Conservation (phyloP, 805 yeast genomes). For the Yamadazyma philogaea region DNA sequence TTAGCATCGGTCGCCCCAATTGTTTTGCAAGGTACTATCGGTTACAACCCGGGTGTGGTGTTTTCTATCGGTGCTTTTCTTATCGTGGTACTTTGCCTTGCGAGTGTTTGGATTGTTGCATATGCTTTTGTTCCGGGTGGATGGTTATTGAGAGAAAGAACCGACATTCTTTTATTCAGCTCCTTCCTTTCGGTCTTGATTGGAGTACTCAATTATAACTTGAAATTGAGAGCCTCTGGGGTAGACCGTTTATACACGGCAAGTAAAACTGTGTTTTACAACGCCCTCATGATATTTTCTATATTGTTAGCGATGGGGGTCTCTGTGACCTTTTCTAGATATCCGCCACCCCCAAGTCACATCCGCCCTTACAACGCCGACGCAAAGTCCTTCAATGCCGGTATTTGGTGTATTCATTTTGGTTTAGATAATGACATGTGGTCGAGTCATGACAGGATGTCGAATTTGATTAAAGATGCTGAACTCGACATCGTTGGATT, state of each 20-base stretch:
- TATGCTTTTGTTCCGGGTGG: conserved; percentile 99
- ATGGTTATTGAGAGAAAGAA: conserved; percentile 79
- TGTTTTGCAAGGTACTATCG: conserved; percentile 55
- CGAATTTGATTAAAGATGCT: conserved; percentile 74
- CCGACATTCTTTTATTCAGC: conserved; percentile 64
- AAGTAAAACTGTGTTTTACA: conserved; percentile 18
- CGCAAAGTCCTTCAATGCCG: conserved; percentile 81
- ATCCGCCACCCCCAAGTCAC: conserved; percentile 41
- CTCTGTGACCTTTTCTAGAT: conserved; percentile 54
- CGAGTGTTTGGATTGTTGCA: conserved; percentile 96
- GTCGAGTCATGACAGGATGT: conserved; percentile 92
- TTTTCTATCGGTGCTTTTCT: conserved; percentile 50
- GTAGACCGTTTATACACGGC: conserved; percentile 20
- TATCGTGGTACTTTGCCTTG: conserved; percentile 58
- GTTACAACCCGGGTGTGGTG: conserved; percentile 53
- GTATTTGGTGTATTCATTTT: conserved; percentile 98
- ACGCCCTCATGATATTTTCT: conserved; percentile 33
- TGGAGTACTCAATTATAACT: conserved; percentile 47
- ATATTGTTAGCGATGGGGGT: conserved; percentile 51
- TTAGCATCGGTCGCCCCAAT: conserved; percentile 58
- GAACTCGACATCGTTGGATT: conserved; percentile 90
- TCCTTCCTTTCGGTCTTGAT: conserved; percentile 52
- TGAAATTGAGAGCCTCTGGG: conserved; percentile 21
- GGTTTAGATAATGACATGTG: conserved; percentile 98
- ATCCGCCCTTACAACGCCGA: conserved; percentile 45